These are phyloP conservation scores for Pyricularia sp. DNA, from an alignment of 2,329 filamentous ascomycete genomes.

Conservation along the genomic window DNA sequence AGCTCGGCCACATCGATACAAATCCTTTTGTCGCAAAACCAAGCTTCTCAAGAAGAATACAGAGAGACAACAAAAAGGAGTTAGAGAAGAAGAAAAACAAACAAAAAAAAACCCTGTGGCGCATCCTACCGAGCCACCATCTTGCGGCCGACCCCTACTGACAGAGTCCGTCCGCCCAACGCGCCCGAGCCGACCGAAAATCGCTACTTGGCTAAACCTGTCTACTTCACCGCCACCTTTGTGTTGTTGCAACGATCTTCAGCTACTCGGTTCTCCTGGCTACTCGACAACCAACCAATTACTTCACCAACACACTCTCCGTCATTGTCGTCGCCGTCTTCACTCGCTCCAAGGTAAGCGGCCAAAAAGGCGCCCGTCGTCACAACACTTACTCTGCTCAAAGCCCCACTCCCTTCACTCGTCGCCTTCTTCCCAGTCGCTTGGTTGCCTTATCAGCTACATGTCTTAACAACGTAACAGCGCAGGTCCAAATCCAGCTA, in stretches of 20 bases:
- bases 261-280: neutral
- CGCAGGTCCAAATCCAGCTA: neutral
- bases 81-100: neutral
- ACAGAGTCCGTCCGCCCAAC: neutral
- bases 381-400: neutral
- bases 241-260: neutral
- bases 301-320: neutral
- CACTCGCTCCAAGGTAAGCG: neutral
- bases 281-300: neutral
- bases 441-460: neutral
- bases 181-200: slow-evolving; percentile 5
- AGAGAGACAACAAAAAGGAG: neutral
- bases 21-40: neutral
- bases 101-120: neutral
- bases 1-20: neutral
- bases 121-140: neutral
- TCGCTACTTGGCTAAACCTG: neutral
- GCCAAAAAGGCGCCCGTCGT: neutral
- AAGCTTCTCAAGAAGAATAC: neutral
- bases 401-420: neutral
- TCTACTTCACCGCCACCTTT: slow-evolving; percentile 3
- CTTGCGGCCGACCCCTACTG: slow-evolving; percentile 1
- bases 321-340: neutral
- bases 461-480: slow-evolving; percentile 1
- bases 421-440: neutral